phyloP scores from a whole-genome alignment of 1,139 yeast genomes.

The Debaryomycetaceae sp. region DNA sequence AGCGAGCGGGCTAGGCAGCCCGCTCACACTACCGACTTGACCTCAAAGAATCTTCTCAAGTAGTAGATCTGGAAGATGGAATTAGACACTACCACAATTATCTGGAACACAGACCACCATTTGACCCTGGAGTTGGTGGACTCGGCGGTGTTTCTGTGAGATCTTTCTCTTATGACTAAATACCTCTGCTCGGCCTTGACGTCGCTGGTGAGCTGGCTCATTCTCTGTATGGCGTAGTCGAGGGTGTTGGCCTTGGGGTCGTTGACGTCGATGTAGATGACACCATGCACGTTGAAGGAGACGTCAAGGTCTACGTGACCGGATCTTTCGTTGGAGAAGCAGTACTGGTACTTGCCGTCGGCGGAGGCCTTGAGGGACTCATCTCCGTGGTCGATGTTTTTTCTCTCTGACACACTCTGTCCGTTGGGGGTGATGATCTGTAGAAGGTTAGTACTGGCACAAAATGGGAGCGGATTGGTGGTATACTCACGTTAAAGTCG shows the following conservation, averaged over 20 bases:
- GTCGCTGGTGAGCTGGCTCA: constrained; percentile 75
- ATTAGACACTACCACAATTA: constrained; percentile 79
- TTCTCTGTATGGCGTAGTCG: constrained; percentile 78
- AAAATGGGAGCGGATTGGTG: neutral
- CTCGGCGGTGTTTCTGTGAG: constrained; percentile 98
- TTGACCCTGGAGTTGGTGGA: constrained; percentile 95
- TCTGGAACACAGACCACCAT: constrained; percentile 96
- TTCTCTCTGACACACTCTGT: constrained; percentile 46
- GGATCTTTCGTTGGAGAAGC: constrained; percentile 85
- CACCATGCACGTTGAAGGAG: constrained; percentile 93
- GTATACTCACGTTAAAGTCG: constrained; percentile 56
- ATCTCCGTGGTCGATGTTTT: constrained; percentile 78
- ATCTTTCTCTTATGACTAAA: constrained; percentile 92
- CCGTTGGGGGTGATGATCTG: constrained; percentile 60
- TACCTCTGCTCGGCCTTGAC: constrained; percentile 91
- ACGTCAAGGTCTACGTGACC: constrained; percentile 80
- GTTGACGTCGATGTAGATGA: constrained; percentile 79
- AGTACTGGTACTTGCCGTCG: constrained; percentile 78
- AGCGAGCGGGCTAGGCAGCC: no score
- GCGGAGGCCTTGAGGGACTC: constrained; percentile 60
- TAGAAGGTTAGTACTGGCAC: constrained; percentile 9
- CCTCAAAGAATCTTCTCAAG: constrained; percentile 93
- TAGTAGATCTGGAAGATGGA: constrained; percentile 92
- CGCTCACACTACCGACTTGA: constrained; percentile 72
- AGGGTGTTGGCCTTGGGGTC: constrained; percentile 80